phyloP scores from a whole-genome alignment of 1,284 basidiomycete species.

The Coniferiporia weirii region DNA sequence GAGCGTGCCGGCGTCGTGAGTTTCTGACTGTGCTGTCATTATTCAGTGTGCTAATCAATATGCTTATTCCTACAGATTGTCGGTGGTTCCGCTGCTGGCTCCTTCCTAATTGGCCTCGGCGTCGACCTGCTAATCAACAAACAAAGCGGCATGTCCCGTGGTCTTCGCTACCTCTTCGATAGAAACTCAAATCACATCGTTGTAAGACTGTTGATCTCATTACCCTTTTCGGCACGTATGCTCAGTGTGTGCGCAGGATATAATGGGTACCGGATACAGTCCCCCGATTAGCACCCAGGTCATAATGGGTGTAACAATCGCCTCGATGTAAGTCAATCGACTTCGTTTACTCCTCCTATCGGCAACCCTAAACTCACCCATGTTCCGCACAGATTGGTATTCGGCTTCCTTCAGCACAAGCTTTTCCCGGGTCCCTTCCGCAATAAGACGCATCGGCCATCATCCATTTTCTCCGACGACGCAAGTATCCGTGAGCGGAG shows the following conservation, averaged over 20 bases:
- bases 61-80: slow-evolving; percentile 32
- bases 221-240: background rate
- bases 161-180: slow-evolving; percentile 58
- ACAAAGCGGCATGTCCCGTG: slow-evolving; percentile 57
- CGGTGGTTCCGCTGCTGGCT: slow-evolving; percentile 50
- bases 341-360: background rate
- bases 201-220: slow-evolving; percentile 33
- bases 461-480: slow-evolving; percentile 9
- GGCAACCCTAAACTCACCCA: background rate
- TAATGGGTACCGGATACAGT: slow-evolving; percentile 39
- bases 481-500: slow-evolving; percentile 5
- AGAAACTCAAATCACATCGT: slow-evolving; percentile 50
- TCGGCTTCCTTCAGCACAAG: slow-evolving; percentile 37
- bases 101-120: slow-evolving; percentile 52
- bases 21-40: slow-evolving; percentile 11
- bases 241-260: slow-evolving; percentile 33
- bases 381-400: slow-evolving; percentile 28
- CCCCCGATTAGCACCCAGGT: slow-evolving; percentile 42
- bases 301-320: slow-evolving; percentile 42
- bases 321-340: slow-evolving; percentile 32
- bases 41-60: background rate
- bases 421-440: slow-evolving; percentile 35
- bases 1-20: slow-evolving; percentile 52
- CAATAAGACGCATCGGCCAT: background rate
- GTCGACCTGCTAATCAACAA: slow-evolving; percentile 51